Base-by-base conservation (phyloP, 2,329 filamentous ascomycete species). In the Aspergillus brasiliensis region DNA sequence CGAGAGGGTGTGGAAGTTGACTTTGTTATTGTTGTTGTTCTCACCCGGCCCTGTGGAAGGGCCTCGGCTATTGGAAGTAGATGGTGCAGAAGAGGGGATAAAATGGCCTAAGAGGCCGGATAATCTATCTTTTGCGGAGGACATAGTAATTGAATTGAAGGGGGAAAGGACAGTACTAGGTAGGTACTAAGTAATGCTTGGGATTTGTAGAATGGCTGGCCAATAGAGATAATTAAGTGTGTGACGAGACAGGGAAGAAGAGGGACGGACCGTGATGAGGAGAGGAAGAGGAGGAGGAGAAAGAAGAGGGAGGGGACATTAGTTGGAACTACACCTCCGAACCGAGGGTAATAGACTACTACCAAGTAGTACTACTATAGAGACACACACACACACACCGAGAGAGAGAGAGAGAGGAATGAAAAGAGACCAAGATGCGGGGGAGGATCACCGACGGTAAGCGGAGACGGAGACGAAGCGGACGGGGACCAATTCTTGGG, bases 1-100 rank as follows among this genome's bases (percentile, higher is more conserved):
- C 1, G 91, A 93, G 28, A 98, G 86, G 15, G 89, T 86, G 76
- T 80, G 73, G 65, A 78, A 67, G 54, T 77, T 80, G 57, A 77
- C 73, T 54, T 71, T 34, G 11, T 31, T 31, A 10, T 34, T 34
- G 6, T 34, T 15, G 31, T 5, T 34, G 2, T 34, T 34, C 1
- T 34, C 10, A 4, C 5, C 10, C 31, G 76, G 51, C 73, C 73
- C 57, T 74, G 67, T 34, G 13, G 31, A 34, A 13, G 31, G 31
- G 1, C 31, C 31, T 34, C 13, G 31, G 31, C 10, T 13, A 34
- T 34, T 0, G 11, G 31, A 1, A 13, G 28, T 34, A 34, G 28
- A 34, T 34, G 28, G 10, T 34, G 28, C 11, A 11, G 28, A 34
- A 34, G 28, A 31, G 4, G 64, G 57, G 31, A 62, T 46, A 19